phyloP scores from a whole-genome alignment of 2,329 filamentous ascomycete genomes.

The Claviceps purpurea region DNA sequence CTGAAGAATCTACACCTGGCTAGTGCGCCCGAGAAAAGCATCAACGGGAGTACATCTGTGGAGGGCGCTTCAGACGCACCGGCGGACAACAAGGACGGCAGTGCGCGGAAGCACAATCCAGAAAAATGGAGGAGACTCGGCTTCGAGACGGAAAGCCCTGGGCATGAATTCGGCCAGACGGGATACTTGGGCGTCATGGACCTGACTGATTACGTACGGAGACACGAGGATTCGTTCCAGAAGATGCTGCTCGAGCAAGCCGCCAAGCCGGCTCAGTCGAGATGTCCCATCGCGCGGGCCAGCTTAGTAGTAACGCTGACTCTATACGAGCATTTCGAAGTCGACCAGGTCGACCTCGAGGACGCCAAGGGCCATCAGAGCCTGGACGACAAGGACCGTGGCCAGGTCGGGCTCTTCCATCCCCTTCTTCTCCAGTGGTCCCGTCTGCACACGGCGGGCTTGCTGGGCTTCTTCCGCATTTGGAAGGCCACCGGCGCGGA shows the following conservation, averaged over 20 bases:
- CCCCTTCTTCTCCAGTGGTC: slow-evolving; percentile 90
- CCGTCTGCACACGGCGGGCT: slow-evolving; percentile 67
- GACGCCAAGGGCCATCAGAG: slow-evolving; percentile 64
- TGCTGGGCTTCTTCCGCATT: slow-evolving; percentile 78
- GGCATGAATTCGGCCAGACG: slow-evolving; percentile 68
- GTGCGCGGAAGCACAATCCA: slow-evolving; percentile 54
- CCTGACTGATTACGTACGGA: slow-evolving; percentile 81
- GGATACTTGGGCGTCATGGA: slow-evolving; percentile 98
- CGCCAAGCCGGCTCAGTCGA: slow-evolving; percentile 51
- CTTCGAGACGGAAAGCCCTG: slow-evolving; percentile 81
- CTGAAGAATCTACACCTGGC: slow-evolving; percentile 76
- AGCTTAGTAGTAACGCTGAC: slow-evolving; percentile 79
- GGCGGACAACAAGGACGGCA: slow-evolving; percentile 42
- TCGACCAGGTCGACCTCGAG: slow-evolving; percentile 70
- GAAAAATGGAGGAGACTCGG: slow-evolving; percentile 89
- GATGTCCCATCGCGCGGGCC: slow-evolving; percentile 77
- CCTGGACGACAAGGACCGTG: slow-evolving; percentile 65
- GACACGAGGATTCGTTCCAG: slow-evolving; percentile 84
- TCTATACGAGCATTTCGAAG: slow-evolving; percentile 89
- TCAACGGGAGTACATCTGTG: slow-evolving; percentile 23
- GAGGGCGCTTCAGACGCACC: slow-evolving; percentile 21
- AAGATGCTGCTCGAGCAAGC: slow-evolving; percentile 86
- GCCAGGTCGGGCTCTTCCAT: slow-evolving; percentile 77
- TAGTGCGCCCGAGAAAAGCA: slow-evolving; percentile 51
- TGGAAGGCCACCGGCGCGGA: slow-evolving; percentile 87